A percentile compares a stretch with the other conserved stretches of the same genome.
These are phyloP conservation scores for Podila clonocystis DNA, from an alignment of 192 early-diverging fungal species.

Conservation along the genomic window DNA sequence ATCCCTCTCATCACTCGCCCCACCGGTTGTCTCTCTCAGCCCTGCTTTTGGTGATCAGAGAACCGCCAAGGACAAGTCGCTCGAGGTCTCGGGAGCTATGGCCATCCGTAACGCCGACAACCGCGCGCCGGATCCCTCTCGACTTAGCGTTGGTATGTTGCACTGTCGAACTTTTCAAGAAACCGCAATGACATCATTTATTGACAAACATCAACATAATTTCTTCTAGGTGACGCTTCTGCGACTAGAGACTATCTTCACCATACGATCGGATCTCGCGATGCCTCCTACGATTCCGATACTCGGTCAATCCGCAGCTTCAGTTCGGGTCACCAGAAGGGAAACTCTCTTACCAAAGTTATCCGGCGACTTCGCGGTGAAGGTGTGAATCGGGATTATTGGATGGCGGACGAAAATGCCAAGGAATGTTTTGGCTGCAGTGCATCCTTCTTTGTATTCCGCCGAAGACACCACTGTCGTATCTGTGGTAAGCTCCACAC, in stretches of 20 bases:
- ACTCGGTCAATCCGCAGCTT: constrained; percentile 53
- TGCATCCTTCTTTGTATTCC: constrained; percentile 71
- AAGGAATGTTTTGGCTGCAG: constrained; percentile 89
- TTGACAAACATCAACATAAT: neutral
- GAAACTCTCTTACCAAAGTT: constrained; percentile 60
- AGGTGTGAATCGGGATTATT: constrained; percentile 69
- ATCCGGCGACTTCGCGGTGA: constrained; percentile 64
- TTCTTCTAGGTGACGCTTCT: constrained; percentile 23
- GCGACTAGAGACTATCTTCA: constrained; percentile 34
- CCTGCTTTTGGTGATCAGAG: constrained; percentile 39
- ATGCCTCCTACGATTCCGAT: constrained; percentile 54
- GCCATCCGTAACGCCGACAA: neutral
- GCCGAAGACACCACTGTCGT: constrained; percentile 83
- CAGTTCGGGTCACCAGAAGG: constrained; percentile 53
- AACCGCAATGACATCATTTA: too few relatives aligned
- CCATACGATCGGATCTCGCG: constrained; percentile 26
- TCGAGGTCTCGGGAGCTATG: neutral
- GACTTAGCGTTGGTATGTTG: too few relatives aligned
- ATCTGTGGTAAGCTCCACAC: constrained; percentile 71
- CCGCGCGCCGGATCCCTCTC: neutral
- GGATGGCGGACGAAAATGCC: constrained; percentile 87
- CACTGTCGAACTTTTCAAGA: too few relatives aligned
- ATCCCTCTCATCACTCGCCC: constrained; percentile 28
- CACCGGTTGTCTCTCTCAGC: constrained; percentile 43
- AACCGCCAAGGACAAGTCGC: neutral